A percentile compares a stretch with the other conserved stretches of the same genome.
Conservation (phyloP, 441 rosid genomes). For the Jatropha podagrica region DNA sequence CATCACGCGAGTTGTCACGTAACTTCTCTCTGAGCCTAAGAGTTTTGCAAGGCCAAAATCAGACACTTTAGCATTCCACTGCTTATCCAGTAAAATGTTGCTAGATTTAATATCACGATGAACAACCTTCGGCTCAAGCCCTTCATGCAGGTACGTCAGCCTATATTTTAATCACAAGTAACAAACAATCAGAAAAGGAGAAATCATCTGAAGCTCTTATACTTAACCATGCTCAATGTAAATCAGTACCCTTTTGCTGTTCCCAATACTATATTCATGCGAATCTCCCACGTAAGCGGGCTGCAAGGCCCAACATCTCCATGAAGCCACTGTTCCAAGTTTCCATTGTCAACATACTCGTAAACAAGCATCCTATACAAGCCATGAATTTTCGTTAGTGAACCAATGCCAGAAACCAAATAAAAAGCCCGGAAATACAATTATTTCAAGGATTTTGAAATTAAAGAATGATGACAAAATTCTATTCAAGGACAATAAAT, state of each 20-base stretch:
- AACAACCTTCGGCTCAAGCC: constrained; percentile 71
- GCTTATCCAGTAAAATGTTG: constrained; percentile 63
- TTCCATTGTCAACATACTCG: constrained; percentile 64
- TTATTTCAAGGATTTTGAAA: constrained; percentile 5
- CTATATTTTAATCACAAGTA: constrained; percentile 26
- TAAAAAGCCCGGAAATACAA: background rate
- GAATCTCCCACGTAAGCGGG: constrained; percentile 69
- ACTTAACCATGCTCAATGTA: background rate
- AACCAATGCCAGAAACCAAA: background rate
- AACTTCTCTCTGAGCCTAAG: constrained; percentile 55
- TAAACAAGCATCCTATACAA: constrained; percentile 64
- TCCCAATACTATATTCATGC: constrained; percentile 60
- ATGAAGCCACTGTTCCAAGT: constrained; percentile 74
- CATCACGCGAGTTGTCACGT: constrained; percentile 77
- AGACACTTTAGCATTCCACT: constrained; percentile 65
- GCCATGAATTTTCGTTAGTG: background rate
- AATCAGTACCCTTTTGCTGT: constrained; percentile 58
- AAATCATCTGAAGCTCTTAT: background rate
- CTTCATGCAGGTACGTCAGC: constrained; percentile 63
- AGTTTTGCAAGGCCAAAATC: constrained; percentile 78
- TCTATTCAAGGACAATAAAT: no score
- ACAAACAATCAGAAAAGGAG: background rate
- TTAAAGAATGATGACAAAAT: constrained; percentile 6
- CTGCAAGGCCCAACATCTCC: constrained; percentile 63
- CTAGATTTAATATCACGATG: constrained; percentile 70